Evolutionary conservation across 176 grass and related monocot species (phyloP), one percentile per base, ranked within the genome.

Genomic region (Eleusine coracana): DNA sequence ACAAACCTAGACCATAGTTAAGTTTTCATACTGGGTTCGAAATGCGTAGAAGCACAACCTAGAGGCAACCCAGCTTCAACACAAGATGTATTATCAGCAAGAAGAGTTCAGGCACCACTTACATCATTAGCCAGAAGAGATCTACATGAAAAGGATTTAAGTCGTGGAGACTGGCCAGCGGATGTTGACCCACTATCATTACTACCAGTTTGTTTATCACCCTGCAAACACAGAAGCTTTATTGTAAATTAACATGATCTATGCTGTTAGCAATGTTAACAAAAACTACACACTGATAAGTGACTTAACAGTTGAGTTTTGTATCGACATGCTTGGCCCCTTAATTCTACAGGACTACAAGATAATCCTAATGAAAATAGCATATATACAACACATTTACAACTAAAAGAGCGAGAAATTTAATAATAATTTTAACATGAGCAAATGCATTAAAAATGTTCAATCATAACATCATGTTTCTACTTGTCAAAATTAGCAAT

Each of bases 91-190:
- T 63, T 29, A 29, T 29, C 60, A 59, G 55, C 55, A 6, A 29
- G 60, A 63, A 56, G 29, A 66, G 1, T 81, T 86, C 37, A 50
- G 20, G 36, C 3, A 20, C 56, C 27, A 90, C 85, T 90, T 90
- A 87, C 87, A 86, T 90, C 90, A 83, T 83, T 83, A 54, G 86
- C 80, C 50, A 92, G 75, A 84, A 90, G 89, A 80, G 87, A 86
- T 90, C 84, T 90, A 82, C 79, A 83, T 44, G 74, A 27, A 50
- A 87, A 88, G 80, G 90, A 86, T 86, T 88, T 92, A 42, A 92
- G 93, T 66, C 59, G 87, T 74, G 87, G 93, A 86, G 93, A 80
- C 41, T 90, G 90, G 66, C 88, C 66, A 4, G 82, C 75, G 4
- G 84, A 88, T 74, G 90, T 85, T 75, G 88, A 89, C 71, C 82